phyloP scores from a whole-genome alignment of 768 basidiomycete species.

The Leccinum rimulosum region DNA sequence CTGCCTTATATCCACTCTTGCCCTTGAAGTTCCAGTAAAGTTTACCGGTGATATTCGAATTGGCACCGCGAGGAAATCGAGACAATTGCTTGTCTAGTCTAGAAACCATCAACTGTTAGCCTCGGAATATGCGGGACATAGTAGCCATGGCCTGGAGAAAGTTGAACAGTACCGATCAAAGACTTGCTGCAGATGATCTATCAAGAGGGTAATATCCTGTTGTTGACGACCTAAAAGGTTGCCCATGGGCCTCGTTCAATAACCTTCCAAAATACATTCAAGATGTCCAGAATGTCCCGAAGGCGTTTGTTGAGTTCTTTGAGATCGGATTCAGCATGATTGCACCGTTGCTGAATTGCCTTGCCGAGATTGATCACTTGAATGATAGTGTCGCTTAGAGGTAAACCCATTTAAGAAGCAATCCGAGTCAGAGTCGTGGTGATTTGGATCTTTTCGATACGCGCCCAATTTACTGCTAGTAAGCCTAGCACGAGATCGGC shows the following conservation, averaged over 20 bases:
- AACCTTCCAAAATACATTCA: not conserved
- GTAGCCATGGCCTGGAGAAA: not conserved
- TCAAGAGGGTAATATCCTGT: not conserved
- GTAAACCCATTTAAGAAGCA: not conserved
- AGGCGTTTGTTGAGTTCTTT: not conserved
- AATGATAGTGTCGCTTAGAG: not conserved
- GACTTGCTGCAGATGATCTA: not conserved
- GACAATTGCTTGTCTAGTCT: not conserved
- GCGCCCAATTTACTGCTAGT: no score
- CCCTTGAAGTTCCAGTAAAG: not conserved
- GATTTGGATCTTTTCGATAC: not conserved
- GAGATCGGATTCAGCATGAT: not conserved
- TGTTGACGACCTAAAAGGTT: not conserved
- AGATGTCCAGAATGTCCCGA: not conserved
- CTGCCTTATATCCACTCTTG: not conserved
- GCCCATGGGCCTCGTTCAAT: not conserved
- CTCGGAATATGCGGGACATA: not conserved
- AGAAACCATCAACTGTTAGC: not conserved
- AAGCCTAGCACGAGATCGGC: no score
- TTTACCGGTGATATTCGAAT: not conserved
- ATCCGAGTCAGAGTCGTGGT: not conserved
- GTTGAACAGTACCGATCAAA: not conserved
- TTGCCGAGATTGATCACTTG: not conserved
- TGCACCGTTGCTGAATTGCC: not conserved
- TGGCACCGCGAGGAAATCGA: not conserved